Base-by-base conservation (phyloP, 305 asterid genomes). In the Solanum aculeatissimum region DNA sequence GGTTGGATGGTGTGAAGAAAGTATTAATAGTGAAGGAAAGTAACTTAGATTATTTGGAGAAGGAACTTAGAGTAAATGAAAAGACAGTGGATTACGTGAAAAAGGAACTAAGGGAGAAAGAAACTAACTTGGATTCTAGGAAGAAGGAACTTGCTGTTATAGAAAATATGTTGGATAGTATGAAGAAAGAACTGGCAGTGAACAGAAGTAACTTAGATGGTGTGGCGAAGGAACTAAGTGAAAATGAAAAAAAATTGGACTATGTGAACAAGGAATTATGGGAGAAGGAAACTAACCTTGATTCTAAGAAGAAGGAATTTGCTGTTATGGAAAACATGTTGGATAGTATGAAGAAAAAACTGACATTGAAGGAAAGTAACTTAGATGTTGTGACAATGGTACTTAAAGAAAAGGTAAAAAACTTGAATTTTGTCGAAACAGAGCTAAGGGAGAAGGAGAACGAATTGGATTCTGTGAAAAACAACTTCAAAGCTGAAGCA, bases 381-480 rank as follows among this genome's bases (percentile, higher is more conserved):
- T 75, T 49, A 27, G 81, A 75, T 47, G 38, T 75, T 75, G 62
- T 75, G 81, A 49, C 2, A 15, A 75, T 47, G 62, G 81, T 47
- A 27, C 81, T 47, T 25, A 16, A 47, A 47, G 82, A 49, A 77
- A 51, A 18, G 65, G 65, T 27, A 51, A 51, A 51, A 51, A 29
- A 51, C 29, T 51, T 77, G 47, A 58, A 77, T 10, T 16, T 77
- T 77, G 65, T 77, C 4, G 4, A 25, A 45, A 80, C 23, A 13
- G 87, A 69, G 84, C 83, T 85, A 55, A 45, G 65, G 82, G 77
- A 69, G 71, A 85, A 47, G 29, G 66, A n/a, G 32, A 60, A 55
- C 21, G 66, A 81, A 74, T 72, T 82, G 47, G 80, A 74, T 14
- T 23, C 15, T 10, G 60, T 80, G 58, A 82, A 9, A 82, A 82